Percentiles rank a stretch among this genome's conserved stretches.
Evolutionary conservation across 106 monocot genomes (phyloP).

Genomic region (Triglochin maritima): DNA sequence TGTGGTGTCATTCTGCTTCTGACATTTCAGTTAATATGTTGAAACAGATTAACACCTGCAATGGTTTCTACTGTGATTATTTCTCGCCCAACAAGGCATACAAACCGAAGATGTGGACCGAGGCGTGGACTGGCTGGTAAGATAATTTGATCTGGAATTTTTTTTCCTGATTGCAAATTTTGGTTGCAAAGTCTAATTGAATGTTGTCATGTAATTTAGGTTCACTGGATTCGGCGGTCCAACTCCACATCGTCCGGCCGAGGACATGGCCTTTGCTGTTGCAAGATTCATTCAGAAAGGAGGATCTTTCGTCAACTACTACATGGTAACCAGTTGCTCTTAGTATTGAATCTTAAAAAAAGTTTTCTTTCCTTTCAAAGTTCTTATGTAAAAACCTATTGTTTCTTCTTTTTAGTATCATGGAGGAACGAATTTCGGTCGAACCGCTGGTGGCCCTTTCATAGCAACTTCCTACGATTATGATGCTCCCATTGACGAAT

Average conservation of each 20-base stretch:
- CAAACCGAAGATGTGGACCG: slow-evolving; percentile 41
- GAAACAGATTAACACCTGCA: slow-evolving; percentile 43
- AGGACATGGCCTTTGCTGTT: slow-evolving; percentile 39
- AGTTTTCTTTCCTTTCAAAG: not conserved
- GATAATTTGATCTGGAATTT: not conserved
- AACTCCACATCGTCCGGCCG: slow-evolving; percentile 27
- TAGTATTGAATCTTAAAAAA: not conserved
- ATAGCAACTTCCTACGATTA: slow-evolving; percentile 39
- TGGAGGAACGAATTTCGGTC: slow-evolving; percentile 39
- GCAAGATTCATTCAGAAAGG: slow-evolving; percentile 39
- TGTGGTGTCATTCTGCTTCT: too few relatives aligned
- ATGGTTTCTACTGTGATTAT: slow-evolving; percentile 40
- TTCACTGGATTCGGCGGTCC: slow-evolving; percentile 29
- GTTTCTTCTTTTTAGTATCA: slow-evolving; percentile 23
- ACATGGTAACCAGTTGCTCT: slow-evolving; percentile 22
- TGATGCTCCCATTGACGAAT: slow-evolving; percentile 46
- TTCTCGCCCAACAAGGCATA: slow-evolving; percentile 39
- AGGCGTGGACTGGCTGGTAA: slow-evolving; percentile 43
- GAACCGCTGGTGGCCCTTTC: slow-evolving; percentile 41
- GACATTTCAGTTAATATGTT: too few relatives aligned
- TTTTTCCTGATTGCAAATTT: not conserved
- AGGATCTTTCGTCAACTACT: slow-evolving; percentile 40
- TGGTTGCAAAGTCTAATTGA: not conserved
- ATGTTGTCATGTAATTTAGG: slow-evolving; percentile 12
- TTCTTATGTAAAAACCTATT: not conserved